Evolutionary conservation across 345 rosid genomes (phyloP).

Genomic region (Acer negundo): DNA sequence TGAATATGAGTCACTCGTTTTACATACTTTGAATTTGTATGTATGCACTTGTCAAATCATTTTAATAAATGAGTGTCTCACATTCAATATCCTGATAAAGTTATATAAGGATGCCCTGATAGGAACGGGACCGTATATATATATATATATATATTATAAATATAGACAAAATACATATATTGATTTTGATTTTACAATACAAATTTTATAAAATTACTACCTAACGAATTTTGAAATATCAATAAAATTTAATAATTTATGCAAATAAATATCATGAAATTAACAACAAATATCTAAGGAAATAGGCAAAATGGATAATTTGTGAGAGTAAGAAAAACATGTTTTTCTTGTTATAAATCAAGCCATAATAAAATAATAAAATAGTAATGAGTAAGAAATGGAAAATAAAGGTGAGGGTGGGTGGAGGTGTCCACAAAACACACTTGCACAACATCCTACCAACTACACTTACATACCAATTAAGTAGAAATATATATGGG

Average conservation of each 20-base stretch:
- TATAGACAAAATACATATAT: too few relatives aligned
- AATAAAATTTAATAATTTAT: too few relatives aligned
- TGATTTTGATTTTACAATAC: background rate
- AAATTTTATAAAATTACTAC: too few relatives aligned
- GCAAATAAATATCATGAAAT: background rate
- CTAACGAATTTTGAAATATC: background rate
- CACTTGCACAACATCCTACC: constrained; percentile 2
- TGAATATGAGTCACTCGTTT: too few relatives aligned
- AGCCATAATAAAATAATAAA: background rate
- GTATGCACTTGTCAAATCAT: too few relatives aligned
- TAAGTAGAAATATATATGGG: background rate
- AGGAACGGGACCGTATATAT: too few relatives aligned
- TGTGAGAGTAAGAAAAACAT: background rate
- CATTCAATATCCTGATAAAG: too few relatives aligned
- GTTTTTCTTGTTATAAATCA: background rate
- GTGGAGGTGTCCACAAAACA: constrained; percentile 1
- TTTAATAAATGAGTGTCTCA: too few relatives aligned
- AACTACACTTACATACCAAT: background rate
- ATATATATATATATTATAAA: too few relatives aligned
- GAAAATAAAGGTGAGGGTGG: background rate
- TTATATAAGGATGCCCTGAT: too few relatives aligned
- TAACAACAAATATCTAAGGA: background rate
- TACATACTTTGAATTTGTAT: too few relatives aligned
- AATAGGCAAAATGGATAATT: background rate
- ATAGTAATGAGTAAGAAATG: background rate